These are phyloP conservation scores for Carex kokanica DNA, from an alignment of 176 grass and related monocot species.

Conservation along the genomic window DNA sequence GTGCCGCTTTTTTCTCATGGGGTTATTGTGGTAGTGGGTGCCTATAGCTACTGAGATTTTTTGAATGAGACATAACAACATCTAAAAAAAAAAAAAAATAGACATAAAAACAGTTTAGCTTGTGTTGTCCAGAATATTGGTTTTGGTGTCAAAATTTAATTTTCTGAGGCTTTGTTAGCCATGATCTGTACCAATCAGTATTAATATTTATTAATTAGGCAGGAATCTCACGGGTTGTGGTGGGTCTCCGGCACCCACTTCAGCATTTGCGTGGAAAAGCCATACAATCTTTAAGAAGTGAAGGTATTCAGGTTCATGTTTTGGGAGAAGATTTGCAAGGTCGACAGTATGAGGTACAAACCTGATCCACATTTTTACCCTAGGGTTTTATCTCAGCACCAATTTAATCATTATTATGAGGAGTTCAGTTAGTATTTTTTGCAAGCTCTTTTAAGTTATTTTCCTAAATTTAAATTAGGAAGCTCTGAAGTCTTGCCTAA, in stretches of 20 bases:
- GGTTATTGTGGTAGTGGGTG: neutral
- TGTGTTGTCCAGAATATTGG: neutral
- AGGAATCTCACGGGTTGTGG: slow-evolving; percentile 82
- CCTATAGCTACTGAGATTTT: neutral
- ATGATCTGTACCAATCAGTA: neutral
- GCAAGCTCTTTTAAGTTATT: neutral
- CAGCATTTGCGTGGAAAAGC: slow-evolving; percentile 81
- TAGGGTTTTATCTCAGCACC: neutral
- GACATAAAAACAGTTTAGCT: neutral
- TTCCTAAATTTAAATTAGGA: slow-evolving; percentile 44
- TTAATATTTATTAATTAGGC: slow-evolving; percentile 49
- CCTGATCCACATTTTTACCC: neutral
- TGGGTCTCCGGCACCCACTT: slow-evolving; percentile 80
- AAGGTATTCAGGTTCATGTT: slow-evolving; percentile 82
- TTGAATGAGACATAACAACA: neutral
- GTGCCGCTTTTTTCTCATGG: neutral
- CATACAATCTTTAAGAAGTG: slow-evolving; percentile 66
- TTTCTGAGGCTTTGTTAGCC: neutral
- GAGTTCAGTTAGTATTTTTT: neutral
- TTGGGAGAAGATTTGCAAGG: slow-evolving; percentile 74
- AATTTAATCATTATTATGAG: neutral
- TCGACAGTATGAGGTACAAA: slow-evolving; percentile 56
- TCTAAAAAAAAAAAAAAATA: too few relatives aligned
- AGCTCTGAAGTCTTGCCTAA: slow-evolving; percentile 78
- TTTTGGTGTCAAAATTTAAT: neutral